Base-by-base conservation (phyloP, 768 basidiomycete genomes). In the Serendipita sp. region DNA sequence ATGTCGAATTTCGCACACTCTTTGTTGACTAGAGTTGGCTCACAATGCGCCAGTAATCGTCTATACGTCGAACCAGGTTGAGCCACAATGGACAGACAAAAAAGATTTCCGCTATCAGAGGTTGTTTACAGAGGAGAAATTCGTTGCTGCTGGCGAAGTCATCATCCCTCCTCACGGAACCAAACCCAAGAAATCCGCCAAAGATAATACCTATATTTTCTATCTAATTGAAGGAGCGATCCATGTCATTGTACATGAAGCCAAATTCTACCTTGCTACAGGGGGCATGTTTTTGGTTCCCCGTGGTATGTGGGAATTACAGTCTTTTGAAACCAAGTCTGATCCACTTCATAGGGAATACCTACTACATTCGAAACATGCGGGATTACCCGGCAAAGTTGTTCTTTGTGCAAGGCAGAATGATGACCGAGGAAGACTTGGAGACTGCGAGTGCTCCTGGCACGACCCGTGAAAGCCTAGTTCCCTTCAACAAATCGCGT, bases 201-300 rank as follows among this genome's bases (percentile, higher is more conserved):
- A 88, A 70, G 96, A 98, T 69, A 99, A 98, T 67, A 90, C 24
- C 22, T 68, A 88, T 86, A 77, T 85, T 1, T 86, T 88, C 75
- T 85, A 85, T 70, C 84, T 94, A 48, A 81, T 91, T 62, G 83
- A 90, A 73, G 96, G 96, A 11, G 88, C 90, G 1, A 86, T 98
- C 13, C 85, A 85, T 50, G 85, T 94, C 65, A 84, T 82, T 65
- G 81, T 98, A 2, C 88, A 95, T 70, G 77, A 86, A 38, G 86
- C 85, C 2, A 82, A 79, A 48, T 85, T 90, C 69, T 74, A 92
- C 61, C 79, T 98, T 43, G 79, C 86, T 13, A 78, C 85, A 1
- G 91, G 92, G 13, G 90, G 86, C 11, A 87, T 85, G 79, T 93
- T 94, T 70, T 78, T 94, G 69, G 85, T 96, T 22, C 94, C 94